phyloP scores from a whole-genome alignment of 495 filamentous ascomycete genomes.

The Lophiotrema nucula region DNA sequence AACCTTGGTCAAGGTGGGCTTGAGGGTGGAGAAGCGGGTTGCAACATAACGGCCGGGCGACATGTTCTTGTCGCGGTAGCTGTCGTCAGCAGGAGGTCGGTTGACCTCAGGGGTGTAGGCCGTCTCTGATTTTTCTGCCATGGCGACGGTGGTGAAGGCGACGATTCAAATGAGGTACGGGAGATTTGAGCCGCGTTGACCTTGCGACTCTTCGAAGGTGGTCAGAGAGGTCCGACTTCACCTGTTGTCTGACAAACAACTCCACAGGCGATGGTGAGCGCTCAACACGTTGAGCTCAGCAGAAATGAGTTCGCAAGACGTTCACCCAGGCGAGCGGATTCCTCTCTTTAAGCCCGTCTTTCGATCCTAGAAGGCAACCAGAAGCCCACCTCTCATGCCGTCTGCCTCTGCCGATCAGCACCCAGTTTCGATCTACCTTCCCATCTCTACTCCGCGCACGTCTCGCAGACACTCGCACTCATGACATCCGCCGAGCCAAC shows the following conservation, averaged over 20 bases:
- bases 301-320: too few relatives aligned
- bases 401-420: background rate
- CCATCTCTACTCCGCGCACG: background rate
- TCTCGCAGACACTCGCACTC: background rate
- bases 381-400: too few relatives aligned
- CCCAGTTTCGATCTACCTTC: background rate
- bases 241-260: too few relatives aligned
- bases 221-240: too few relatives aligned
- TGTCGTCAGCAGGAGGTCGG: slow-evolving; percentile 2
- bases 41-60: slow-evolving; percentile 23
- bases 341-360: background rate
- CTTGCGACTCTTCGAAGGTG: background rate
- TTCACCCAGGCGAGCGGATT: too few relatives aligned
- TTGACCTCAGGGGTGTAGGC: too few relatives aligned
- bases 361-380: too few relatives aligned
- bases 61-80: slow-evolving; percentile 30
- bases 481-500: slow-evolving; percentile 4
- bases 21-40: slow-evolving; percentile 70
- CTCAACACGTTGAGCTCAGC: too few relatives aligned
- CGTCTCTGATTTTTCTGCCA: slow-evolving; percentile 9
- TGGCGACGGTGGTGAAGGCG: background rate
- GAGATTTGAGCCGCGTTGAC: too few relatives aligned
- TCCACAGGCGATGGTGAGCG: too few relatives aligned
- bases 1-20: slow-evolving; percentile 72
- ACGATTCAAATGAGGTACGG: background rate